A percentile compares a stretch with the other conserved stretches of the same genome.
phyloP scores from a whole-genome alignment of 2,329 filamentous ascomycete species.

The Volutella citrinella region DNA sequence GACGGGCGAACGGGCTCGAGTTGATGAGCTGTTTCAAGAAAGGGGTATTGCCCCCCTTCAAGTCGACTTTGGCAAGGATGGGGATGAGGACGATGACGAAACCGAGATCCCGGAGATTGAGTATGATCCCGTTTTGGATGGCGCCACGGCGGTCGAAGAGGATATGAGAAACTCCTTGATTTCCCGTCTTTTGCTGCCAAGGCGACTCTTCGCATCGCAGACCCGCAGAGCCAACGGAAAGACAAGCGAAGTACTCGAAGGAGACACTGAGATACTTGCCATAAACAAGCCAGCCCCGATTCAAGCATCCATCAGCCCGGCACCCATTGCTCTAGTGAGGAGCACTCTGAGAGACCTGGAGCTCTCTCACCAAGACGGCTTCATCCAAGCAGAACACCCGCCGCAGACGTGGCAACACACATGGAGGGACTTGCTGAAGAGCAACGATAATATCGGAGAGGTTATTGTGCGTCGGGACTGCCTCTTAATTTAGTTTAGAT shows the following conservation, averaged over 20 bases:
- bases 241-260: too few relatives aligned
- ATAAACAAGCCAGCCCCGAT: not conserved
- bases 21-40: constrained; percentile 4
- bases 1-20: not conserved
- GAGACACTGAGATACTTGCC: too few relatives aligned
- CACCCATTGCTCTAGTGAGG: not conserved
- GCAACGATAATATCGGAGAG: constrained; percentile 4
- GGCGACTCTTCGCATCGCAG: too few relatives aligned
- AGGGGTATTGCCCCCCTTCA: constrained; percentile 4
- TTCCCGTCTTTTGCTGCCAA: too few relatives aligned
- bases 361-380: constrained; percentile 1
- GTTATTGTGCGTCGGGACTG: constrained; percentile 7
- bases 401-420: not conserved
- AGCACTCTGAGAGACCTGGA: constrained; percentile 5
- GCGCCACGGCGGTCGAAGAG: too few relatives aligned
- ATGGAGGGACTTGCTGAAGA: not conserved
- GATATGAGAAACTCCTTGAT: too few relatives aligned
- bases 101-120: not conserved
- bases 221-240: too few relatives aligned
- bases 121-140: too few relatives aligned
- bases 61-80: not conserved
- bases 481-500: too few relatives aligned
- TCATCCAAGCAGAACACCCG: constrained; percentile 1
- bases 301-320: constrained; percentile 1
- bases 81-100: not conserved